Evolutionary conservation across 495 filamentous ascomycete species (phyloP).

Genomic region (Collariella sp.): DNA sequence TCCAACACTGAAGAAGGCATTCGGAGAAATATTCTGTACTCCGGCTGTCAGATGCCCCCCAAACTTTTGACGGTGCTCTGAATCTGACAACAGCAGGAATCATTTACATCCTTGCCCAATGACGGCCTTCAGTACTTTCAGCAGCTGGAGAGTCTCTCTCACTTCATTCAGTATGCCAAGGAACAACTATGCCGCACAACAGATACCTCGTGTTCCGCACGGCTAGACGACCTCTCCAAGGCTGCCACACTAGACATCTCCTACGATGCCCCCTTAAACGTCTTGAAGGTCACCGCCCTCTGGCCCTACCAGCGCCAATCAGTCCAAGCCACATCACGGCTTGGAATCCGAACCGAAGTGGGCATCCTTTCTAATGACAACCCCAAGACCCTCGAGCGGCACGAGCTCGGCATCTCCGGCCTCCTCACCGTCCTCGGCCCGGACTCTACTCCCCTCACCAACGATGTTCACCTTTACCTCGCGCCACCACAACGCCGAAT

Average conservation of each 20-base stretch:
- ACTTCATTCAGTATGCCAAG: slow-evolving; percentile 50
- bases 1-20: slow-evolving; percentile 49
- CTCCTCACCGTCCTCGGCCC: slow-evolving; percentile 71
- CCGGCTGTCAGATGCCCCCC: slow-evolving; percentile 33
- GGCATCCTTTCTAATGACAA: slow-evolving; percentile 67
- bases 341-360: slow-evolving; percentile 53
- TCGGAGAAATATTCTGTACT: slow-evolving; percentile 51
- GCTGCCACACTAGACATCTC: slow-evolving; percentile 68
- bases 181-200: slow-evolving; percentile 43
- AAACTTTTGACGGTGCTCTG: background rate
- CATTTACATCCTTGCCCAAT: slow-evolving; percentile 57
- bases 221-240: slow-evolving; percentile 26
- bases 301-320: slow-evolving; percentile 43
- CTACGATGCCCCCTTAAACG: slow-evolving; percentile 62
- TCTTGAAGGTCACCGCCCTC: slow-evolving; percentile 52
- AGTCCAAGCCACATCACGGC: slow-evolving; percentile 31
- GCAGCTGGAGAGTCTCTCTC: slow-evolving; percentile 46
- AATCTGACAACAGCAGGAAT: slow-evolving; percentile 39
- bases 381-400: slow-evolving; percentile 48
- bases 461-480: slow-evolving; percentile 87
- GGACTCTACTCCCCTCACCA: slow-evolving; percentile 53
- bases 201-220: slow-evolving; percentile 29
- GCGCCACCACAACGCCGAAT: slow-evolving; percentile 57
- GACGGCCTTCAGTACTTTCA: slow-evolving; percentile 65
- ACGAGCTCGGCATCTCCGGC: slow-evolving; percentile 71